Evolutionary conservation across 306 rosid species (phyloP).

Genomic region (Purshia tridentata): DNA sequence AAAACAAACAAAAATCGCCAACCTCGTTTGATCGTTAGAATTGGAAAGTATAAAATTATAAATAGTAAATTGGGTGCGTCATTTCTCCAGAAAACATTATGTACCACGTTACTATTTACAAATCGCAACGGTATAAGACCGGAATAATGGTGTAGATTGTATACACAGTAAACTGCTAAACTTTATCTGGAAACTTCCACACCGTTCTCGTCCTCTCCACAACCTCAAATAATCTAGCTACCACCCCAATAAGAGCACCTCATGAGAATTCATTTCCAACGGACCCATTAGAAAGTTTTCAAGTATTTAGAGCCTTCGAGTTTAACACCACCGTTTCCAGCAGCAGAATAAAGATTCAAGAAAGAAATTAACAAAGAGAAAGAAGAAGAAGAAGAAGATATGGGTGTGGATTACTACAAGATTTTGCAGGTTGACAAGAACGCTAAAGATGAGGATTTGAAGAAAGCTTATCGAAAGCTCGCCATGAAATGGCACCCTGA

Average conservation of each 20-base stretch:
- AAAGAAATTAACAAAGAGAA: background rate
- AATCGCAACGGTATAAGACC: background rate
- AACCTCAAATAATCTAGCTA: conserved; percentile 2
- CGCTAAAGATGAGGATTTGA: conserved; percentile 74
- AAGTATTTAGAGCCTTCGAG: background rate
- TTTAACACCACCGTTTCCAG: too few species aligned
- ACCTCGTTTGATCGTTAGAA: too few species aligned
- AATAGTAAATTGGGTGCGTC: too few species aligned
- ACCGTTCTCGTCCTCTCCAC: conserved; percentile 41
- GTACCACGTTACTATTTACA: background rate
- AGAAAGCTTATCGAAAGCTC: conserved; percentile 84
- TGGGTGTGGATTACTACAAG: conserved; percentile 86
- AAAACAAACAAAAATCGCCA: too few species aligned
- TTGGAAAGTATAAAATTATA: too few species aligned
- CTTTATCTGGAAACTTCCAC: conserved; percentile 59
- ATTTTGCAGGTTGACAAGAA: conserved; percentile 69
- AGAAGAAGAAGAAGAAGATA: conserved; percentile 19
- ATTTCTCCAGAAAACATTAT: background rate
- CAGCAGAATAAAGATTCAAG: background rate
- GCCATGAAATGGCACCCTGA: conserved; percentile 99
- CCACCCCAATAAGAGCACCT: background rate
- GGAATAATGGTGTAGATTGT: too few species aligned
- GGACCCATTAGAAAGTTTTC: background rate
- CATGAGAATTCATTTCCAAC: background rate
- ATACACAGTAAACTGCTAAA: background rate